These are phyloP conservation scores for Keithomyces neogunnii DNA, from an alignment of 2,329 filamentous ascomycete genomes.

Conservation along the genomic window DNA sequence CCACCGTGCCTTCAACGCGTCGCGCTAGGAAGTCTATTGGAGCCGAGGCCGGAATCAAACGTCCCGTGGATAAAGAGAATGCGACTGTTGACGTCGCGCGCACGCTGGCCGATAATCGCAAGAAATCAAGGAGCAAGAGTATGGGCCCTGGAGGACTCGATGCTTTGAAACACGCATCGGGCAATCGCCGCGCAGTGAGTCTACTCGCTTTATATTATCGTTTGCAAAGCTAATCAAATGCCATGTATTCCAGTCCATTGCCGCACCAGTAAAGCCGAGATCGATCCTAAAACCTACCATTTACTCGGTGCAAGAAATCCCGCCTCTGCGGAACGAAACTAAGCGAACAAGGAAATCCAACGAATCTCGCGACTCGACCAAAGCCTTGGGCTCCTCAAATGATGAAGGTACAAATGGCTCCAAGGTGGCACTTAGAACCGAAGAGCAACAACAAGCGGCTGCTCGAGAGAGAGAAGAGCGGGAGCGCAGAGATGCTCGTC, in stretches of 20 bases:
- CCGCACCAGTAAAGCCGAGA: constrained; percentile 42
- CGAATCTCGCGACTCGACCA: constrained; percentile 6
- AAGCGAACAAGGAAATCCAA: background rate
- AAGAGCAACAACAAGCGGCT: constrained; percentile 63
- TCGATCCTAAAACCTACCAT: constrained; percentile 80
- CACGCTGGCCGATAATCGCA: constrained; percentile 41
- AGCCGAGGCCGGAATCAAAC: constrained; percentile 41
- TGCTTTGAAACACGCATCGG: constrained; percentile 64
- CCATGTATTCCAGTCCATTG: constrained; percentile 39
- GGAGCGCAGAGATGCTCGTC: constrained; percentile 75
- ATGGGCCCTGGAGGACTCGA: constrained; percentile 87
- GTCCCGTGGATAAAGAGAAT: constrained; percentile 67
- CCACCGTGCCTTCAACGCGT: constrained; percentile 47
- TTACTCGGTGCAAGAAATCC: constrained; percentile 56
- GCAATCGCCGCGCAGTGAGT: constrained; percentile 72
- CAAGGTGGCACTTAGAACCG: constrained; percentile 57
- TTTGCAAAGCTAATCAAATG: background rate
- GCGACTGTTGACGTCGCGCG: constrained; percentile 57
- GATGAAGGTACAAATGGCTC: constrained; percentile 28
- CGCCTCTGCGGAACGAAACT: constrained; percentile 44
- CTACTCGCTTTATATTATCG: background rate
- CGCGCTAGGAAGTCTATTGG: constrained; percentile 66
- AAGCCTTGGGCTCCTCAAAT: constrained; percentile 9
- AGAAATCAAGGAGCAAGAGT: constrained; percentile 88
- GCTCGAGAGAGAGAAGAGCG: constrained; percentile 62